Base-by-base conservation (phyloP, 495 filamentous ascomycete species). In the Penicillium herquei region DNA sequence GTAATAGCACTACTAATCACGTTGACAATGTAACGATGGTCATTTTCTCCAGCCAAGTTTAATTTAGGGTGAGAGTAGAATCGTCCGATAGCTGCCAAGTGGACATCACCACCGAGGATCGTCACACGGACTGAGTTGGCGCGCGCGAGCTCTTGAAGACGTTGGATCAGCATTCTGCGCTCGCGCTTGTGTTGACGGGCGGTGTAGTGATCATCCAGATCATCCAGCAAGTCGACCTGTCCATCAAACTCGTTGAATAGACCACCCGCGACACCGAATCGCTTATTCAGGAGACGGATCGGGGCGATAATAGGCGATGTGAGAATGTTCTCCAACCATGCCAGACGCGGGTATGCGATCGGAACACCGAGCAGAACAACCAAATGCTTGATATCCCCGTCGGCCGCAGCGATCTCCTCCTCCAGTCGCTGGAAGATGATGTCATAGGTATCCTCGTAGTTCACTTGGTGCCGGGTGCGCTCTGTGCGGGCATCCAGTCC, bases 221-320 rank as follows among this genome's bases (percentile, higher is more conserved):
- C 93, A 65, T 98, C 93, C 7, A 96, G 77, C 26, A 96, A 78
- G 77, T 98, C 93, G 11, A 95, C 85, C 58, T 84, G 83, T 26
- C 93, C 93, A 68, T 96, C 93, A 54, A 96, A 98, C 47, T 87
- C 82, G 70, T 98, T 96, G 81, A 98, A 96, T 16, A 96, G 75
- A 57, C 84, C 83, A 30, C 90, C 90, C 6, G 87, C 90, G 46
- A 95, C 69, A 47, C 93, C 93, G 62, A 98, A 92, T 47, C 92
- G 85, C 70, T 92, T 90, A 77, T 96, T 95, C 48, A 96, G 66
- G 59, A 98, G 86, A 40, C 90, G 89, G 59, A 98, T 84, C 0
- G 90, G 89, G 1, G 85, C 90, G 61, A 96, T 86, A 41, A 96
- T 49, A 1, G 93, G 93, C 45, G 87, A 92, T 33, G 77, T 80